Percentiles rank a stretch among this genome's conserved stretches.
These are phyloP conservation scores for Talaromyces trachyspermus DNA, from an alignment of 495 filamentous ascomycete genomes.

Conservation along the genomic window DNA sequence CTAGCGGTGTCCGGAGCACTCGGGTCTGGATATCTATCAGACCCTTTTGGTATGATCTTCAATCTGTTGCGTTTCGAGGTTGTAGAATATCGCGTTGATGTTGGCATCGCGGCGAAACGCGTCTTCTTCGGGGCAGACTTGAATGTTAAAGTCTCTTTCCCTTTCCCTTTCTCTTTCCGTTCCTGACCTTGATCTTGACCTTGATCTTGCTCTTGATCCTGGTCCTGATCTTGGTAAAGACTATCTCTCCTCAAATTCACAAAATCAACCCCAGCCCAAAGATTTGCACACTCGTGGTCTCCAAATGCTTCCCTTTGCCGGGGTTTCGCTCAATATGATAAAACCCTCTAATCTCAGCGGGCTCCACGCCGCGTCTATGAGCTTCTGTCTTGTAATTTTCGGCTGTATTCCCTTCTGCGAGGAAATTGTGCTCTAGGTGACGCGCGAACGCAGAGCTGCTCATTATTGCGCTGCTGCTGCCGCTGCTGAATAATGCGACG, in stretches of 20 bases:
- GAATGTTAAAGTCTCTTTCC: no score
- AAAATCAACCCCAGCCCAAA: conserved; percentile 4
- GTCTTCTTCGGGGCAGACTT: no score
- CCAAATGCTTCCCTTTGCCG: conserved; percentile 1
- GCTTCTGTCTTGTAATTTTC: neutral
- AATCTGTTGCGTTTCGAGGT: neutral
- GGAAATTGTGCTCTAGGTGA: neutral
- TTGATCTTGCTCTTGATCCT: no score
- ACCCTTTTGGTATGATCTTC: neutral
- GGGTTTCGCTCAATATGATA: conserved; percentile 1
- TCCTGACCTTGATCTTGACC: no score
- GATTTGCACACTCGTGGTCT: neutral
- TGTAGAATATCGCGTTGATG: conserved; percentile 1
- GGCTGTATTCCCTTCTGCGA: no score
- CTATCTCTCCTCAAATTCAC: conserved; percentile 6
- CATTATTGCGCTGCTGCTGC: no score
- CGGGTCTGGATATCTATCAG: neutral
- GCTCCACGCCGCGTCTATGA: neutral
- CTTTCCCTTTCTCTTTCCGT: no score
- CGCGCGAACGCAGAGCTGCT: neutral
- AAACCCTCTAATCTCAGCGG: conserved; percentile 2
- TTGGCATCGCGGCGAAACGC: neutral
- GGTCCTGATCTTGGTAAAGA: no score
- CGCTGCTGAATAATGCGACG: no score
- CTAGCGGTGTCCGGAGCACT: neutral